Percentiles rank a stretch among this genome's conserved stretches.
These are phyloP conservation scores for Melanomma pulvis-pyrius DNA, from an alignment of 495 filamentous ascomycete genomes.

Conservation along the genomic window DNA sequence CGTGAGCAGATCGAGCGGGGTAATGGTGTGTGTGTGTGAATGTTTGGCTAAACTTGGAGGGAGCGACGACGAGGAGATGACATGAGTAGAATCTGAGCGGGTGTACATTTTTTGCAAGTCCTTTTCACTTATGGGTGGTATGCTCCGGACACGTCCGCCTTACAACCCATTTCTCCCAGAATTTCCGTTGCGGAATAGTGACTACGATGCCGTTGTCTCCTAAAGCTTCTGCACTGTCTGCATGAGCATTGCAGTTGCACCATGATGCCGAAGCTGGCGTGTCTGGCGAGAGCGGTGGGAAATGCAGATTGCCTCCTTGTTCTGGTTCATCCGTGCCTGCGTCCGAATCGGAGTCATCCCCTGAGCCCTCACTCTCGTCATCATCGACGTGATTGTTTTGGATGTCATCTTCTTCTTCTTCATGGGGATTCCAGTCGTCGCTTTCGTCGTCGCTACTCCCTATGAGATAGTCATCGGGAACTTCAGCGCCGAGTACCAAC, in stretches of 20 bases:
- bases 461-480: conserved; percentile 49
- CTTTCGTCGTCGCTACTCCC: conserved; percentile 46
- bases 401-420: conserved; percentile 37
- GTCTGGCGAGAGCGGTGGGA: conserved; percentile 47
- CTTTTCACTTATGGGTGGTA: conserved; percentile 26
- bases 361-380: conserved; percentile 26
- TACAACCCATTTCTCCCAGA: conserved; percentile 68
- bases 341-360: conserved; percentile 29
- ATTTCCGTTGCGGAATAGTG: conserved; percentile 54
- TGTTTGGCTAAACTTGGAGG: not conserved
- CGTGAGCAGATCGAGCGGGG: not conserved
- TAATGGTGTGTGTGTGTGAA: conserved; percentile 4
- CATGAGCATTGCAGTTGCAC: conserved; percentile 51
- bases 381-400: conserved; percentile 27
- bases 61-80: not conserved
- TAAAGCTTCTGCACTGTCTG: conserved; percentile 52
- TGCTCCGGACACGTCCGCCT: conserved; percentile 43
- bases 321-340: conserved; percentile 41
- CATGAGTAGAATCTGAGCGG: not conserved
- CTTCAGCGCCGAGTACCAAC: conserved; percentile 48
- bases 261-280: conserved; percentile 52
- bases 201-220: conserved; percentile 62
- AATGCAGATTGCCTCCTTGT: conserved; percentile 45
- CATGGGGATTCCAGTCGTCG: conserved; percentile 37
- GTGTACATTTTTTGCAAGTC: not conserved